Evolutionary conservation across 495 filamentous ascomycete species (phyloP).

Genomic region (Jackrogersella minutella): DNA sequence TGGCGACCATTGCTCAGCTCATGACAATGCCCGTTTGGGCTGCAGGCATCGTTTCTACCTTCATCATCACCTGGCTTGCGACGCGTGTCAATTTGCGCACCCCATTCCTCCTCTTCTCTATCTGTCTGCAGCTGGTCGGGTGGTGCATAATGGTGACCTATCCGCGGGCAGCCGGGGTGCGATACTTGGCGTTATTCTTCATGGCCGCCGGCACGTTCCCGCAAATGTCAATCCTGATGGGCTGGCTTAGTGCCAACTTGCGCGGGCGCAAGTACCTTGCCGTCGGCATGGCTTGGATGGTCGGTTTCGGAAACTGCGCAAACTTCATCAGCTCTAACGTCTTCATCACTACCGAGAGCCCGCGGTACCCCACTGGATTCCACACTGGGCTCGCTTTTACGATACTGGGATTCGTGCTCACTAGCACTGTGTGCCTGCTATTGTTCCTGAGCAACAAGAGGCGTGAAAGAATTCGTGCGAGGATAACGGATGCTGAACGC

Average conservation of each 20-base stretch:
- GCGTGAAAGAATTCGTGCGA: conserved; percentile 18
- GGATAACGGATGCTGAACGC: conserved; percentile 28
- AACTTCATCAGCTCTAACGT: conserved; percentile 65
- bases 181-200: conserved; percentile 37
- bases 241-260: conserved; percentile 47
- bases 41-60: conserved; percentile 26
- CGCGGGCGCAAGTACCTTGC: conserved; percentile 66
- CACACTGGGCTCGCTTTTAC: conserved; percentile 39
- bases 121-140: conserved; percentile 37
- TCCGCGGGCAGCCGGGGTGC: conserved; percentile 25
- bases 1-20: conserved; percentile 28
- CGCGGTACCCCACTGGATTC: conserved; percentile 56
- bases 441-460: conserved; percentile 14
- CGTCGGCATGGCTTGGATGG: conserved; percentile 62
- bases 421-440: conserved; percentile 1
- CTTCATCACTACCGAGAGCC: conserved; percentile 54
- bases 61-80: conserved; percentile 24
- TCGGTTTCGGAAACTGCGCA: conserved; percentile 65
- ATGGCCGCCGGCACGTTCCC: conserved; percentile 39
- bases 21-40: conserved; percentile 38
- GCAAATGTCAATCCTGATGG: conserved; percentile 40
- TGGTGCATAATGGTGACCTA: conserved; percentile 43
- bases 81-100: conserved; percentile 25
- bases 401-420: conserved; percentile 31
- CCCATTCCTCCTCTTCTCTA: conserved; percentile 37